phyloP scores from a whole-genome alignment of 345 rosid genomes.

The Acer saccharum region DNA sequence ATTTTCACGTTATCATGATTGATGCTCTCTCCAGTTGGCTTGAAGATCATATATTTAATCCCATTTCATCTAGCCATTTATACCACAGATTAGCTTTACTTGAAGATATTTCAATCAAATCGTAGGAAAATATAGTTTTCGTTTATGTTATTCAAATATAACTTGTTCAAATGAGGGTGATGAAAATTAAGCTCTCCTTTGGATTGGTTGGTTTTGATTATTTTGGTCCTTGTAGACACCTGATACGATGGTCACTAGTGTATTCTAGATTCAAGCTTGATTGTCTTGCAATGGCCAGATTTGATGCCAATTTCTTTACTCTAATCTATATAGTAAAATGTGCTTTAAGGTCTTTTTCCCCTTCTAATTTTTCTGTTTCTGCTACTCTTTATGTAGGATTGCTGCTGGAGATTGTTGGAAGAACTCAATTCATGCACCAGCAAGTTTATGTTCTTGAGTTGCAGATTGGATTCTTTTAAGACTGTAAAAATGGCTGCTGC shows the following conservation, averaged over 20 bases:
- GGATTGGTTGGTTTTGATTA: neutral
- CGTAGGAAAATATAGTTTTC: neutral
- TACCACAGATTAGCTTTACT: neutral
- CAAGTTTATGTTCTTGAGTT: neutral
- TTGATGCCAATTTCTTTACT: neutral
- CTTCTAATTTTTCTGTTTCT: neutral
- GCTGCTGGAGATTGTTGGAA: neutral
- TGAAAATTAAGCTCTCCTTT: neutral
- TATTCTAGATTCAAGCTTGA: neutral
- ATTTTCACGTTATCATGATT: neutral
- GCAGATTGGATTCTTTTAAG: neutral
- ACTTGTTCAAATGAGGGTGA: neutral
- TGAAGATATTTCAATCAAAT: neutral
- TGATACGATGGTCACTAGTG: neutral
- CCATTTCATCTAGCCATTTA: no score
- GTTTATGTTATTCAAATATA: neutral
- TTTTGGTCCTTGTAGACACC: neutral
- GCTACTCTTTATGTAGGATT: neutral
- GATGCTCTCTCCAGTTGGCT: neutral
- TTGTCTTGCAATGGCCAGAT: neutral
- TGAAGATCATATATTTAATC: neutral
- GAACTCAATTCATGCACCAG: neutral
- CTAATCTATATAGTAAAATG: neutral
- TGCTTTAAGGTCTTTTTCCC: neutral
- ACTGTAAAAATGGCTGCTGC: constrained; percentile 5